These are phyloP conservation scores for Hanseniaspora pseudoguilliermondii DNA, from an alignment of 805 yeast genomes.

Conservation along the genomic window DNA sequence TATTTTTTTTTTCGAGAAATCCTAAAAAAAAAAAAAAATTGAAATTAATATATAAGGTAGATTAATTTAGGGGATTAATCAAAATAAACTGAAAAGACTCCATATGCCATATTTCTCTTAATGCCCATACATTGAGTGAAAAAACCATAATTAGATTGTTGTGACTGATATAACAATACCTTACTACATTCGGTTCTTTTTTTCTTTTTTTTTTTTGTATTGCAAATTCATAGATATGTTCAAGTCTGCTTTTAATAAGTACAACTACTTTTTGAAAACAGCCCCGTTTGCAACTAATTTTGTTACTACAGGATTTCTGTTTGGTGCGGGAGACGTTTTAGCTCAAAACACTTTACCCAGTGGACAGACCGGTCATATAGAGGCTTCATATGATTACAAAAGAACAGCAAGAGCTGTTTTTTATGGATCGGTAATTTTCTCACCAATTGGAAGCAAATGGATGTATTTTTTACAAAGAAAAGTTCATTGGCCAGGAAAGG, in stretches of 20 bases:
- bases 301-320: constrained; percentile 43
- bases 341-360: constrained; percentile 41
- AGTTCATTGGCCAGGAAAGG: constrained; percentile 30
- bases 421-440: constrained; percentile 64
- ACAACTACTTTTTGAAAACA: background rate
- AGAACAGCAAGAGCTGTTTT: constrained; percentile 52
- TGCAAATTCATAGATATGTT: background rate
- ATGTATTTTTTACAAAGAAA: constrained; percentile 38
- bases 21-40: background rate
- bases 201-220: too few species aligned
- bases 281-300: constrained; percentile 34
- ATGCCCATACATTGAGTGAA: too few species aligned
- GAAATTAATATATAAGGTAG: background rate
- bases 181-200: too few species aligned
- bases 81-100: background rate
- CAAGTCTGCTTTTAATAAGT: background rate
- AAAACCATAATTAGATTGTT: too few species aligned
- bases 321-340: constrained; percentile 62
- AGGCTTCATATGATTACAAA: constrained; percentile 33
- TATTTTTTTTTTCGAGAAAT: background rate
- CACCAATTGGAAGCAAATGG: constrained; percentile 66
- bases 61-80: background rate
- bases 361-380: background rate
- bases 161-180: too few species aligned
- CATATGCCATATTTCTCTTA: too few species aligned